These are phyloP conservation scores for Peronosclerospora sorghi DNA, from an alignment of 352 stramenopile species.

Conservation along the genomic window DNA sequence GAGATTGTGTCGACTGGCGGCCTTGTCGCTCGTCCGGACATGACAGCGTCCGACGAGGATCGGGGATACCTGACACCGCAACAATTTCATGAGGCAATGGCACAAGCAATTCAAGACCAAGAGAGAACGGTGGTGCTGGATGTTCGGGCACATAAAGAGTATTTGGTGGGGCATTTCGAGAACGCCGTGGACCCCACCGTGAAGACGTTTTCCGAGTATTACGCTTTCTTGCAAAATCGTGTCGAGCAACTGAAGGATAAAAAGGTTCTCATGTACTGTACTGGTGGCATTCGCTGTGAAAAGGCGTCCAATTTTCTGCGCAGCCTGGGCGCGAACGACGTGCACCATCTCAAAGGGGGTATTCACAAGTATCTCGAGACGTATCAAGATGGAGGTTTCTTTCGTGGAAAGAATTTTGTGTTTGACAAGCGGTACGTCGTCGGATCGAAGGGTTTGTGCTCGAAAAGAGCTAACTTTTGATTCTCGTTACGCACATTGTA, in stretches of 20 bases:
- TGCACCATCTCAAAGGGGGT: conserved; percentile 59
- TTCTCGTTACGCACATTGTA: too few relatives aligned
- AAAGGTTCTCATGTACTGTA: conserved; percentile 76
- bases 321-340: conserved; percentile 38
- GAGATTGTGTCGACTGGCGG: conserved; percentile 65
- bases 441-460: neutral
- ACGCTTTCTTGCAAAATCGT: conserved; percentile 45
- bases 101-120: conserved; percentile 27
- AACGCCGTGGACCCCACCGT: conserved; percentile 50
- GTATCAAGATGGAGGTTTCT: conserved; percentile 47
- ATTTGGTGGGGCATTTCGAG: conserved; percentile 60
- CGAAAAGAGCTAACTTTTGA: too few relatives aligned
- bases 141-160: conserved; percentile 55
- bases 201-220: conserved; percentile 73
- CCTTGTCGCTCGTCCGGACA: conserved; percentile 36
- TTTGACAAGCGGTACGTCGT: conserved; percentile 59
- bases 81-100: conserved; percentile 66
- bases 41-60: conserved; percentile 41
- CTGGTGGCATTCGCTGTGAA: conserved; percentile 63
- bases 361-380: conserved; percentile 71
- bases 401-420: conserved; percentile 72
- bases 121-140: conserved; percentile 45
- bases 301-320: conserved; percentile 64
- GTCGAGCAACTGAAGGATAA: conserved; percentile 57
- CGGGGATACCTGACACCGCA: conserved; percentile 62